phyloP scores from a whole-genome alignment of 2,329 filamentous ascomycete genomes.

The Fusarium nygamai region DNA sequence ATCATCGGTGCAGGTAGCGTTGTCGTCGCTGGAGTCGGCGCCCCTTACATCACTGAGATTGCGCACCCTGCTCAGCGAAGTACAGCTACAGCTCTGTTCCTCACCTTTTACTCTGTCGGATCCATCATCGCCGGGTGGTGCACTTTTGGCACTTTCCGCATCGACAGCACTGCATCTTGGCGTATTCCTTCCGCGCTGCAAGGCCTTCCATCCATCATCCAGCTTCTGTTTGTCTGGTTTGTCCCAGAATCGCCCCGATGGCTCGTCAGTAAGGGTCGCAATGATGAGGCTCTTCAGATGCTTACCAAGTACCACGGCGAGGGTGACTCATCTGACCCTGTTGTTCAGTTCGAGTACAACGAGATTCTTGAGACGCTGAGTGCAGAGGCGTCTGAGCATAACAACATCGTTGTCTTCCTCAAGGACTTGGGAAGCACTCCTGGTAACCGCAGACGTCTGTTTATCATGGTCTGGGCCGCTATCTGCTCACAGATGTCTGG shows the following conservation, averaged over 20 bases:
- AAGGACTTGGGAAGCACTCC: not conserved
- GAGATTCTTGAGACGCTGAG: not conserved
- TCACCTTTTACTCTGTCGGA: not conserved
- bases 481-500: conserved; percentile 1
- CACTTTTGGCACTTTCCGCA: not conserved
- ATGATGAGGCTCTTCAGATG: not conserved
- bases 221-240: not conserved
- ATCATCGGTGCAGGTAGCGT: not conserved
- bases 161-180: not conserved
- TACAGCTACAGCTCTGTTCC: not conserved
- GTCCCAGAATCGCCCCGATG: not conserved
- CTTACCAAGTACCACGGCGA: not conserved
- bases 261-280: not conserved
- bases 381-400: not conserved
- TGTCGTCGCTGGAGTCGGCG: not conserved
- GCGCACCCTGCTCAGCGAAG: not conserved
- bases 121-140: not conserved
- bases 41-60: not conserved
- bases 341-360: not conserved
- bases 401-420: not conserved
- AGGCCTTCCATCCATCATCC: not conserved
- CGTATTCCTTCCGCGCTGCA: not conserved
- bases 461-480: not conserved
- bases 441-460: not conserved
- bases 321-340: not conserved